These are phyloP conservation scores for Melanomma pulvis-pyrius DNA, from an alignment of 495 filamentous ascomycete genomes.

Conservation along the genomic window DNA sequence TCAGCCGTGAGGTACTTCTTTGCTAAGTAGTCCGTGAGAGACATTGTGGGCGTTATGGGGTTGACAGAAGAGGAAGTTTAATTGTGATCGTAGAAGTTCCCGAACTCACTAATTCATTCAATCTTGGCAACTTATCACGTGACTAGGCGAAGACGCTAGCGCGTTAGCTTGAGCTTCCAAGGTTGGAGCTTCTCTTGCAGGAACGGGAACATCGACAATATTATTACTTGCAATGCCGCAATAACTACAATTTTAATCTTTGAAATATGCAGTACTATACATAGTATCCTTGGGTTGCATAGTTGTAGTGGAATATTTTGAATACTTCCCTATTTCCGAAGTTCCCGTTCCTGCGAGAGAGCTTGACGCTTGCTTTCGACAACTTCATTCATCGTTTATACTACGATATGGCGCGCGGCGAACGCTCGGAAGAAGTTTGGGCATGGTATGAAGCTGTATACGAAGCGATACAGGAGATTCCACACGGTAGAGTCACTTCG, in stretches of 20 bases:
- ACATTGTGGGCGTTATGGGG: constrained; percentile 43
- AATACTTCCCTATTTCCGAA: too few relatives aligned
- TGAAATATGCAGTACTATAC: too few relatives aligned
- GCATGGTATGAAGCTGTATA: constrained; percentile 86
- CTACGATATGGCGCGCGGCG: constrained; percentile 31
- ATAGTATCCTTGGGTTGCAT: too few relatives aligned
- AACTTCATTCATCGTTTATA: not conserved
- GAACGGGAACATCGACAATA: too few relatives aligned
- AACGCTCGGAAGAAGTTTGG: constrained; percentile 79
- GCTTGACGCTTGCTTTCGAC: not conserved
- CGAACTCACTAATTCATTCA: not conserved
- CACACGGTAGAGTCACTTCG: constrained; percentile 76
- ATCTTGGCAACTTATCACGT: constrained; percentile 21
- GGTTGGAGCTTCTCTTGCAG: too few relatives aligned
- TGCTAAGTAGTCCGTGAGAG: constrained; percentile 86
- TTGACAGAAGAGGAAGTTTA: not conserved
- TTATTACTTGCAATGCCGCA: too few relatives aligned
- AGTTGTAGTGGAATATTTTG: too few relatives aligned
- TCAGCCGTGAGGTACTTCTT: constrained; percentile 91
- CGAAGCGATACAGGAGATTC: constrained; percentile 79
- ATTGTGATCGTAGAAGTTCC: not conserved
- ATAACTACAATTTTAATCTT: not conserved
- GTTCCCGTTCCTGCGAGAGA: too few relatives aligned
- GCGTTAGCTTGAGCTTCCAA: too few relatives aligned
- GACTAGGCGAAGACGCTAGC: constrained; percentile 6